phyloP scores from a whole-genome alignment of 345 rosid genomes.

The Citrus reticulata region DNA sequence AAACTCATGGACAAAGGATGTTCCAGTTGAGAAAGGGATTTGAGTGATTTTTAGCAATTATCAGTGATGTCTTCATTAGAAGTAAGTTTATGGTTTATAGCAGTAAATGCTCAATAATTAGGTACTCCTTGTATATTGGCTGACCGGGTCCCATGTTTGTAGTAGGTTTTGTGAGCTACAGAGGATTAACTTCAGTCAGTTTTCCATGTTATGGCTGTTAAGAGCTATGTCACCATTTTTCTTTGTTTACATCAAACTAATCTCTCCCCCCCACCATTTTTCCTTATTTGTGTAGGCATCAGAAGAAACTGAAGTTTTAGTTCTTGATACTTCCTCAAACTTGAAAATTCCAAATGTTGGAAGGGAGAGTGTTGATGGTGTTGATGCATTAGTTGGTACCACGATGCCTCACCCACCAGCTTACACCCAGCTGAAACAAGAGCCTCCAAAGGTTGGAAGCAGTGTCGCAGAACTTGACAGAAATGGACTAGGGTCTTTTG shows the following conservation, averaged over 20 bases:
- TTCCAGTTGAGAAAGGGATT: not conserved
- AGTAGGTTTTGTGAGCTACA: not conserved
- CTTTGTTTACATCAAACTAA: not conserved
- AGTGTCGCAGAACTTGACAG: not conserved
- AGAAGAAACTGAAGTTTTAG: constrained; percentile 26
- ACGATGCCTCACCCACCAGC: not conserved
- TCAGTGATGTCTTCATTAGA: not conserved
- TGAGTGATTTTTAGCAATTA: not conserved
- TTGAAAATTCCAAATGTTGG: constrained; percentile 16
- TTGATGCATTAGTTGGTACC: not conserved
- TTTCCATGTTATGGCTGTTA: not conserved
- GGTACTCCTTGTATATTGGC: not conserved
- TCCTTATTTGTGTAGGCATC: constrained; percentile 29
- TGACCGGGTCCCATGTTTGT: not conserved
- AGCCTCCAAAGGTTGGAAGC: constrained; percentile 19
- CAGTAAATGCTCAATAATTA: not conserved
- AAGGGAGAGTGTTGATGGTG: constrained; percentile 6
- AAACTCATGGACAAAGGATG: not conserved
- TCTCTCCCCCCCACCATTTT: not conserved
- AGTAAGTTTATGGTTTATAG: not conserved
- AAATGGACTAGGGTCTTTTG: constrained; percentile 7
- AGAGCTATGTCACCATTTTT: not conserved
- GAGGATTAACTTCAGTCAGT: not conserved
- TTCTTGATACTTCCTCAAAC: constrained; percentile 16
- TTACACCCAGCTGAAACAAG: constrained; percentile 21